phyloP scores from a whole-genome alignment of 75 land plant species.

The Azolla pinnata region DNA sequence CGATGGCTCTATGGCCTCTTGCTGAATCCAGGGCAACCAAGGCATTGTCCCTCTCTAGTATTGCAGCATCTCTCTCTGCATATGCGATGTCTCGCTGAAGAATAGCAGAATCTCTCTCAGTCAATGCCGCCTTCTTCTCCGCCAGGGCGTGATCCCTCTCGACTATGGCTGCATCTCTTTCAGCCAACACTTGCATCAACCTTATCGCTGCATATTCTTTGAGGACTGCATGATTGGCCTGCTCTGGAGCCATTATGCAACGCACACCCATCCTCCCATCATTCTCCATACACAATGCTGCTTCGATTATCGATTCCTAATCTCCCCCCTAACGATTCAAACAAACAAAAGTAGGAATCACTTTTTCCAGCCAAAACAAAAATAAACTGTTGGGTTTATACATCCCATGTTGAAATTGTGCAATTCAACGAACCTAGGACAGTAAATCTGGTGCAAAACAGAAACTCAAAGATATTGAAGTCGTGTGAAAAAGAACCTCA shows the following conservation, averaged over 20 bases:
- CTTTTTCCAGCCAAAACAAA: too few species aligned
- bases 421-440: too few species aligned
- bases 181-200: constrained; percentile 24
- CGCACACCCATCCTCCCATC: constrained; percentile 13
- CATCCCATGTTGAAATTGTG: too few species aligned
- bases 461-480: too few species aligned
- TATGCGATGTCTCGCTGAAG: constrained; percentile 26
- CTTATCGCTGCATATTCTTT: constrained; percentile 11
- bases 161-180: constrained; percentile 27
- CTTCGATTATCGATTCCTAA: too few species aligned
- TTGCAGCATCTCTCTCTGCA: constrained; percentile 31
- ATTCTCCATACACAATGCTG: too few species aligned
- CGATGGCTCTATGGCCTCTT: constrained; percentile 10
- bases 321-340: too few species aligned
- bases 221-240: constrained; percentile 5
- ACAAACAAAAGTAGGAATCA: too few species aligned
- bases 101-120: constrained; percentile 31
- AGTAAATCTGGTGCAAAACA: too few species aligned
- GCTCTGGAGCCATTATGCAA: constrained; percentile 6
- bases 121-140: constrained; percentile 19
- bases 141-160: constrained; percentile 33
- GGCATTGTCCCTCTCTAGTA: constrained; percentile 28
- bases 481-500: too few species aligned
- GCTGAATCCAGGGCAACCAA: constrained; percentile 19
- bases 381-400: too few species aligned